Evolutionary conservation across 2,329 filamentous ascomycete species (phyloP).

Genomic region (Berkeleyomyces basicola): DNA sequence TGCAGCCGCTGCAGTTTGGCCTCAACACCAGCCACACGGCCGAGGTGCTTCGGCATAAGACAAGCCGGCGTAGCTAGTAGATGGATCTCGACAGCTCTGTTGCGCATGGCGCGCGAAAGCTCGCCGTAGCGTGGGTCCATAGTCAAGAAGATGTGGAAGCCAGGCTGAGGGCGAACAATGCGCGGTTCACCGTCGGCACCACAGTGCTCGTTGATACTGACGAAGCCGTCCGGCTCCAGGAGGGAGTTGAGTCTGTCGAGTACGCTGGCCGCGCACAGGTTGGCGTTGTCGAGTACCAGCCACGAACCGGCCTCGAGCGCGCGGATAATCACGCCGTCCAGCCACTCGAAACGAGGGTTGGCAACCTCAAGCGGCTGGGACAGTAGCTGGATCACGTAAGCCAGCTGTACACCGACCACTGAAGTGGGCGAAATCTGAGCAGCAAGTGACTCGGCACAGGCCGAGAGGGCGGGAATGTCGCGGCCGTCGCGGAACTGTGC

Average conservation of each 20-base stretch:
- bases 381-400: constrained; percentile 33
- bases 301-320: constrained; percentile 75
- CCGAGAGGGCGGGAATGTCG: constrained; percentile 23
- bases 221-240: constrained; percentile 71
- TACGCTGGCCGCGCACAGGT: constrained; percentile 88
- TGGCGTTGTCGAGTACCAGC: constrained; percentile 93
- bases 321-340: constrained; percentile 80
- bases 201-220: constrained; percentile 89
- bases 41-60: constrained; percentile 19
- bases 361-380: constrained; percentile 40
- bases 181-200: constrained; percentile 65
- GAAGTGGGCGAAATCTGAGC: constrained; percentile 27
- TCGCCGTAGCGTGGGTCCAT: constrained; percentile 87
- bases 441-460: constrained; percentile 25
- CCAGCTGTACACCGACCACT: constrained; percentile 30
- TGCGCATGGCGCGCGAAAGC: constrained; percentile 89
- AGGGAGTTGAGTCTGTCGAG: constrained; percentile 88
- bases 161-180: constrained; percentile 62
- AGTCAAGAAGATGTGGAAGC: constrained; percentile 86
- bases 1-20: constrained; percentile 32
- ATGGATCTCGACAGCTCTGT: constrained; percentile 81
- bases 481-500: constrained; percentile 19
- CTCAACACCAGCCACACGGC: constrained; percentile 31
- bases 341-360: constrained; percentile 83
- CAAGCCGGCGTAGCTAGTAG: constrained; percentile 33